Evolutionary conservation across 768 basidiomycete species (phyloP), one percentile per base, ranked within the genome.

Genomic region (Suillus paluster): DNA sequence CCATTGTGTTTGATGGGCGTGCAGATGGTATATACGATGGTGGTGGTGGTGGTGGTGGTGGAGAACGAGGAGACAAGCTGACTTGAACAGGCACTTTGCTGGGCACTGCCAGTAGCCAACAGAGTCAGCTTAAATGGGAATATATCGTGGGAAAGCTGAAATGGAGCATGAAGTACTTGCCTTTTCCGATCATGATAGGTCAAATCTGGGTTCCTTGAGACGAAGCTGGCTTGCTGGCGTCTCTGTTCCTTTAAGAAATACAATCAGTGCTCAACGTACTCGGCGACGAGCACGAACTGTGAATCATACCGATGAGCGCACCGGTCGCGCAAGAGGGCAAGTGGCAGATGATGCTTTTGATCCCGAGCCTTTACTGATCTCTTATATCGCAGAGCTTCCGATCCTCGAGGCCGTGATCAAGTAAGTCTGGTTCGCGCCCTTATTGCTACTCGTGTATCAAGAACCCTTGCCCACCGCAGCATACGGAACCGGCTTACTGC

Each of bases 391-490:
- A 89, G 97, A 99, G 80, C 82, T 95, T 65, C 89, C 93, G 62
- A 94, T 99, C 75, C 89, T 99, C 71, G 97, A 99, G 83, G 84
- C 91, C 34, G 86, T 99, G 67, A 95, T 97, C 77, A 91, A 92
- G 95, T 95, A 46, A 17, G 66, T 67, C 56, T 79, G 73, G 42
- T 59, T 65, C 61, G 58, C 61, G 57, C 39, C 38, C n/a, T n/a
- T 66, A 67, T 33, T 72, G 63, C 64, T 21, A 62, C 58, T 58
- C 46, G 58, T 62, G n/a, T 57, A 44, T 73, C 68, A 64, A 64
- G 64, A 65, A 66, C 71, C 70, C 68, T 66, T 53, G 61, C 60
- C 63, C 67, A 55, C 59, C 64, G 19, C 74, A 97, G 94, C 77
- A 95, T 98, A 75, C 88, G 97, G 61, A 97, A 97, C 77, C 87